Percentiles rank a stretch among this genome's conserved stretches.
Conservation (phyloP, 768 basidiomycete genomes). For the Russula sp. region DNA sequence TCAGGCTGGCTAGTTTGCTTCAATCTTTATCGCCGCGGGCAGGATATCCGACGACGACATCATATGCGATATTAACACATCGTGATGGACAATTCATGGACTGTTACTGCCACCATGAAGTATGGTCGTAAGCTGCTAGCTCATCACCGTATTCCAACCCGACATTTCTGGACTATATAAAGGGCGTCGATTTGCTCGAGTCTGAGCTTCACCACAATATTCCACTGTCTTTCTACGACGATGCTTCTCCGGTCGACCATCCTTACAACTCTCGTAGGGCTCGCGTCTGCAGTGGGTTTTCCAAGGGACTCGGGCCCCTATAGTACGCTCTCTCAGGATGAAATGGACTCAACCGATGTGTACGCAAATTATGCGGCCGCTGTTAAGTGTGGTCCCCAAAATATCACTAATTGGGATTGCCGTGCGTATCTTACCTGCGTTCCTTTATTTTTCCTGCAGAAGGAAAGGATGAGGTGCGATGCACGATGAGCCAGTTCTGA, state of each 20-base stretch:
- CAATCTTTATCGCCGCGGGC: background rate
- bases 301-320: background rate
- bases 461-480: background rate
- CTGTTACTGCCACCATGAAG: background rate
- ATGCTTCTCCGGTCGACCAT: background rate
- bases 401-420: background rate
- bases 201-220: too few species aligned
- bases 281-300: background rate
- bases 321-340: slow-evolving; percentile 18
- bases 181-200: background rate
- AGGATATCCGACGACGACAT: background rate
- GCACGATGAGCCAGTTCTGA: background rate
- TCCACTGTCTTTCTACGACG: background rate
- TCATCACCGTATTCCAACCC: background rate
- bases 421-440: background rate
- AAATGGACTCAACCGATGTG: slow-evolving; percentile 42
- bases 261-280: background rate
- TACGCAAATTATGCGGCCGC: background rate
- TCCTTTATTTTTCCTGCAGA: too few species aligned
- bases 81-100: background rate
- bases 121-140: background rate
- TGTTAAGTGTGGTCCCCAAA: background rate
- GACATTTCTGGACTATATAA: background rate
- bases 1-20: background rate
- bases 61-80: background rate